Percentiles rank a stretch among this genome's conserved stretches.
These are phyloP conservation scores for Tetrahymena elliotti DNA, from an alignment of 73 alveolate species.

Conservation along the genomic window DNA sequence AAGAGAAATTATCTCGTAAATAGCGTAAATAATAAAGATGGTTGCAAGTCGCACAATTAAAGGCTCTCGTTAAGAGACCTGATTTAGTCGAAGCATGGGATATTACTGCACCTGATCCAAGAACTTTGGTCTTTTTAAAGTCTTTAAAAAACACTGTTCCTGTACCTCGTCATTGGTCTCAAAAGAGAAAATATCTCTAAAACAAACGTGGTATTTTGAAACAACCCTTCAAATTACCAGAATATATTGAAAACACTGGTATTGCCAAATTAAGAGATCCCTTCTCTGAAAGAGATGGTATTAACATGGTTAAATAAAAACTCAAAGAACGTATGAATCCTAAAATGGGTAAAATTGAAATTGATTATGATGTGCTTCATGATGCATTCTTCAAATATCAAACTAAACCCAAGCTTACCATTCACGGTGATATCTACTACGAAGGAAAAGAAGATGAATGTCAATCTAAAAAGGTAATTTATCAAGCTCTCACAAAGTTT, in stretches of 20 bases:
- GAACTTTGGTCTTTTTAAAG: constrained; percentile 80
- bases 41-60: constrained; percentile 53
- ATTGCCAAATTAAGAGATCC: constrained; percentile 89
- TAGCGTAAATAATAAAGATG: constrained; percentile 39
- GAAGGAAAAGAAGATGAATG: constrained; percentile 97
- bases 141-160: constrained; percentile 91
- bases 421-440: constrained; percentile 94
- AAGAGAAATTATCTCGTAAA: constrained; percentile 25
- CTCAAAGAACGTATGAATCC: constrained; percentile 98
- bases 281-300: constrained; percentile 70
- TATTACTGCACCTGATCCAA: constrained; percentile 93
- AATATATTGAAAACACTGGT: constrained; percentile 96
- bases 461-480: neutral
- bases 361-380: constrained; percentile 94
- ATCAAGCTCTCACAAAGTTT: too few species aligned
- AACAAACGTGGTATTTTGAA: constrained; percentile 90
- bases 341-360: constrained; percentile 95
- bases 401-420: constrained; percentile 86
- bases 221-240: constrained; percentile 90
- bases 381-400: constrained; percentile 98
- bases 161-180: constrained; percentile 97
- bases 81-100: constrained; percentile 98
- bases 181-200: constrained; percentile 90
- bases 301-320: constrained; percentile 81
- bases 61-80: constrained; percentile 85